These are phyloP conservation scores for Moniliella sp. DNA, from an alignment of 1,284 basidiomycete species.

Conservation along the genomic window DNA sequence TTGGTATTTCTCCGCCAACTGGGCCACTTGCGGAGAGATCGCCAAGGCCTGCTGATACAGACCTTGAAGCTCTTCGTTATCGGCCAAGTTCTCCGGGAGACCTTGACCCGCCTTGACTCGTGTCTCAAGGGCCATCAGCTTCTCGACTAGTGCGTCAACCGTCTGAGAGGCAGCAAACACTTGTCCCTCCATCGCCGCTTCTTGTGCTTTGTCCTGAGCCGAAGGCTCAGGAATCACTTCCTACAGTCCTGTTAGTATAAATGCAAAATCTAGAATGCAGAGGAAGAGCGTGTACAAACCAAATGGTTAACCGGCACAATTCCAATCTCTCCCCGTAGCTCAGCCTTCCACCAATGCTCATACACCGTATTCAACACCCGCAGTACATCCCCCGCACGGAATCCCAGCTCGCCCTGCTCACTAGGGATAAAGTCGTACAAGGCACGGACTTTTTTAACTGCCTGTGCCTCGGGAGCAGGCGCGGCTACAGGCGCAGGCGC, in stretches of 20 bases:
- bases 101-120: too few relatives aligned
- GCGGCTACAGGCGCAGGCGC: too few relatives aligned
- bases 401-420: constrained; percentile 73
- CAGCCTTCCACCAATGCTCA: constrained; percentile 98
- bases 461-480: too few relatives aligned
- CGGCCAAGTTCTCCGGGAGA: constrained; percentile 62
- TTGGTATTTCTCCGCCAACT: constrained; percentile 77
- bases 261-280: too few relatives aligned
- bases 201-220: constrained; percentile 52
- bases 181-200: constrained; percentile 67
- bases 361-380: constrained; percentile 85
- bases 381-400: constrained; percentile 81
- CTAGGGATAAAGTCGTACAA: constrained; percentile 72
- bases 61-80: constrained; percentile 77
- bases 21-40: constrained; percentile 77
- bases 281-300: too few relatives aligned
- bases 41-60: constrained; percentile 72
- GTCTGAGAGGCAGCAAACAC: constrained; percentile 64
- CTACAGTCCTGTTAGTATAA: too few relatives aligned
- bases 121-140: constrained; percentile 53
- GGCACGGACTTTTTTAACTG: constrained; percentile 60
- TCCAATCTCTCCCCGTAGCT: constrained; percentile 69
- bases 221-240: constrained; percentile 73
- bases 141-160: constrained; percentile 64
- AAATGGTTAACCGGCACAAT: constrained; percentile 98